Conservation (phyloP, 176 grass and related monocot genomes). For the Paspalum notatum region DNA sequence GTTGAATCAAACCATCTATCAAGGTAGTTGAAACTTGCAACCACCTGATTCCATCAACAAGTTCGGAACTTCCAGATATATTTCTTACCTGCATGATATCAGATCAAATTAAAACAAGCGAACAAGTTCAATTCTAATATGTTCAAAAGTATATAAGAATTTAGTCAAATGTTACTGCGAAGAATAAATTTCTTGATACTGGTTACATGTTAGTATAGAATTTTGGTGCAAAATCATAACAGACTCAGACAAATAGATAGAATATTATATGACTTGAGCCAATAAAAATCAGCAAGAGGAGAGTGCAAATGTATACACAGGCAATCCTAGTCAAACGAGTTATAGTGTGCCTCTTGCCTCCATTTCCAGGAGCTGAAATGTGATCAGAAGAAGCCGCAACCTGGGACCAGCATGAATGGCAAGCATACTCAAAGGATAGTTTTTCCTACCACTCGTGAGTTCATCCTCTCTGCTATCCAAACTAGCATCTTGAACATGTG, state of each 20-base stretch:
- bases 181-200: background rate
- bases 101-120: slow-evolving; percentile 36
- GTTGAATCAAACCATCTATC: slow-evolving; percentile 60
- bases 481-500: slow-evolving; percentile 42
- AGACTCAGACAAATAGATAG: slow-evolving; percentile 14
- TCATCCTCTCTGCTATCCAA: slow-evolving; percentile 36
- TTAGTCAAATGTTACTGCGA: background rate
- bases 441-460: slow-evolving; percentile 57
- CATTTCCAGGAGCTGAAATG: slow-evolving; percentile 72
- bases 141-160: slow-evolving; percentile 10
- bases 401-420: slow-evolving; percentile 78
- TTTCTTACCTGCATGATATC: slow-evolving; percentile 65
- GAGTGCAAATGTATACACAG: slow-evolving; percentile 1
- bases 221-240: slow-evolving; percentile 15
- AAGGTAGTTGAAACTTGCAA: slow-evolving; percentile 45
- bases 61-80: slow-evolving; percentile 53
- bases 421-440: slow-evolving; percentile 81
- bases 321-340: slow-evolving; percentile 31
- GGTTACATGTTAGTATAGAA: slow-evolving; percentile 12
- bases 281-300: slow-evolving; percentile 20
- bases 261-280: slow-evolving; percentile 4
- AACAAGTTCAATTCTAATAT: slow-evolving; percentile 28
- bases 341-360: slow-evolving; percentile 67
- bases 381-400: slow-evolving; percentile 71
- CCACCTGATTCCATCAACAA: slow-evolving; percentile 62